Conservation (phyloP, 1,284 basidiomycete species). For the Malassezia globosa region DNA sequence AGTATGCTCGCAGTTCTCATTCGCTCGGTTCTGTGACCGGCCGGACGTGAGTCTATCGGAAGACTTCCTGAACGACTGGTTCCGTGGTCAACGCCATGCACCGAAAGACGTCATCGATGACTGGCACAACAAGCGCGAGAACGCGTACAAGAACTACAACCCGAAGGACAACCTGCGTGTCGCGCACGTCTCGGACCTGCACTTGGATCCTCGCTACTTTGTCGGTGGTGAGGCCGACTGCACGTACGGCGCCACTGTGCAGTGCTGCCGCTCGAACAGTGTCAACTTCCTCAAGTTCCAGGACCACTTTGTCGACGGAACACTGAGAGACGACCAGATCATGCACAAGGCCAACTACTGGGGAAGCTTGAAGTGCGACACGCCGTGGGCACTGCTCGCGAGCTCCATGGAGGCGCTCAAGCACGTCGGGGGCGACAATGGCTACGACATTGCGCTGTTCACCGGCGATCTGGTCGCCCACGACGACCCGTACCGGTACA, state of each 20-base stretch:
- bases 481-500: conserved; percentile 36
- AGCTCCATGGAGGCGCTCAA: conserved; percentile 62
- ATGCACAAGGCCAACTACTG: conserved; percentile 31
- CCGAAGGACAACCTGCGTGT: conserved; percentile 53
- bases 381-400: conserved; percentile 57
- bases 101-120: conserved; percentile 4
- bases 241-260: conserved; percentile 51
- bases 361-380: conserved; percentile 54
- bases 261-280: conserved; percentile 59
- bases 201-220: conserved; percentile 66
- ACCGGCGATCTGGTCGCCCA: conserved; percentile 64
- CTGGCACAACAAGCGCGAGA: conserved; percentile 10
- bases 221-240: conserved; percentile 66
- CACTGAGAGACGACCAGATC: conserved; percentile 22
- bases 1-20: conserved; percentile 36
- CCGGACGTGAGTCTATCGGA: conserved; percentile 23
- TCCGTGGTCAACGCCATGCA: conserved; percentile 23
- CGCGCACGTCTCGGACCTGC: conserved; percentile 65
- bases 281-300: conserved; percentile 49
- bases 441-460: conserved; percentile 60
- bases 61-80: conserved; percentile 34
- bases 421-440: conserved; percentile 53
- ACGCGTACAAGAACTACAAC: conserved; percentile 6
- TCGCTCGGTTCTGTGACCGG: conserved; percentile 6
- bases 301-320: conserved; percentile 48